Evolutionary conservation across 805 yeast genomes (phyloP).

Genomic region (Candida quercuum): DNA sequence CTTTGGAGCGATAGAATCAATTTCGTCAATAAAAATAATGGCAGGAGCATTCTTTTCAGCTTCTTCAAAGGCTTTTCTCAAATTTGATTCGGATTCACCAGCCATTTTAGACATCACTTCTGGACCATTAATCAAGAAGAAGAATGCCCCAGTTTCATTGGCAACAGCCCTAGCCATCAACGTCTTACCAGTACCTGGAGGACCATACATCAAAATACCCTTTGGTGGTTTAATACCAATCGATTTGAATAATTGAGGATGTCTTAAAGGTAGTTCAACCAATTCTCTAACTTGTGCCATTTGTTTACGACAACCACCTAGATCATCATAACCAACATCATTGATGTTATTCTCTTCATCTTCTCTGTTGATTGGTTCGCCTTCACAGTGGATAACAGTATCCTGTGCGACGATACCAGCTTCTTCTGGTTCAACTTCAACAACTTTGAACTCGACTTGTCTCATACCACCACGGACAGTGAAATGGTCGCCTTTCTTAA

Average conservation of each 20-base stretch:
- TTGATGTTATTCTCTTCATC: constrained; percentile 95
- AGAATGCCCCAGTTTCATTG: constrained; percentile 98
- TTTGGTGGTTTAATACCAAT: constrained; percentile 99
- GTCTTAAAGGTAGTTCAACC: constrained; percentile 96
- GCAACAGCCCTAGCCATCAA: constrained; percentile 99
- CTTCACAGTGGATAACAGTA: constrained; percentile 96
- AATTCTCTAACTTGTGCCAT: constrained; percentile 99
- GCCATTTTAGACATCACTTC: constrained; percentile 99
- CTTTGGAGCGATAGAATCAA: constrained; percentile 98
- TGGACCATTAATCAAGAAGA: constrained; percentile 97
- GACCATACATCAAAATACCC: constrained; percentile 97
- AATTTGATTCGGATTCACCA: constrained; percentile 95
- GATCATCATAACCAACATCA: constrained; percentile 98
- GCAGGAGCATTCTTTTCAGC: constrained; percentile 99
- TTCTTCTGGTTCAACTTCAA: constrained; percentile 96
- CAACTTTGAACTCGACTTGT: constrained; percentile 97
- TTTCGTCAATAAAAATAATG: constrained; percentile 96
- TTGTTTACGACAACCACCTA: constrained; percentile 98
- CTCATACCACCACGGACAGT: constrained; percentile 99
- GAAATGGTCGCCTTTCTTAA: constrained; percentile 94
- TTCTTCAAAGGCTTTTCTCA: constrained; percentile 97
- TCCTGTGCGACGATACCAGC: constrained; percentile 98
- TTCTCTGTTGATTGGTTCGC: constrained; percentile 97
- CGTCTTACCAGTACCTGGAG: constrained; percentile 99
- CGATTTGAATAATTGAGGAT: constrained; percentile 95